A percentile compares a stretch with the other conserved stretches of the same genome.
These are phyloP conservation scores for Dictyostelium brefeldianum DNA, from an alignment of 78 protist genomes.

Conservation along the genomic window DNA sequence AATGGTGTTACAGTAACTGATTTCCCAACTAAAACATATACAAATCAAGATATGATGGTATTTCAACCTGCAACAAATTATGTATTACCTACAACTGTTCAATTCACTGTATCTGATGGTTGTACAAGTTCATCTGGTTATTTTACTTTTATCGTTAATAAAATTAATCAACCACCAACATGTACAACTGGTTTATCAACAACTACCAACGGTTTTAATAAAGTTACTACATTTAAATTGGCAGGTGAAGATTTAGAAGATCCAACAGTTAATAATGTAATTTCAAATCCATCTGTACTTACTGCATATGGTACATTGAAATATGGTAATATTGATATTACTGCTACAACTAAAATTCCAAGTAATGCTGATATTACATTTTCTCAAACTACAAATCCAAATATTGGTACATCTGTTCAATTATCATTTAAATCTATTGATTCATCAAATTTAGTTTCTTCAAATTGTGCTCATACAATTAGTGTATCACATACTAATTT, in stretches of 20 bases:
- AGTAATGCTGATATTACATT: not conserved
- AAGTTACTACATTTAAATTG: not conserved
- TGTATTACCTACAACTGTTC: not conserved
- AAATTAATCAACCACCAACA: not conserved
- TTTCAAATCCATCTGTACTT: not conserved
- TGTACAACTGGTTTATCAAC: not conserved
- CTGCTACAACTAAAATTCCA: not conserved
- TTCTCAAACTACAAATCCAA: not conserved
- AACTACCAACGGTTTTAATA: not conserved
- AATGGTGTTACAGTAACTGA: not conserved
- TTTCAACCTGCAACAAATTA: not conserved
- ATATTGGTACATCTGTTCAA: not conserved
- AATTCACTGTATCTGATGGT: not conserved
- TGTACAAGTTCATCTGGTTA: not conserved
- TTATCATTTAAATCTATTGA: not conserved
- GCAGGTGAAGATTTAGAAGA: conserved; percentile 21
- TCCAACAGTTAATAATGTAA: not conserved
- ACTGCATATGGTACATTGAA: not conserved
- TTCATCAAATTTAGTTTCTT: not conserved
- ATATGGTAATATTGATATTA: not conserved
- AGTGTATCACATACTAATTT: not conserved
- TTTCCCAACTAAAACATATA: not conserved
- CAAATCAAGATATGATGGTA: not conserved
- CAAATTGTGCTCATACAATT: not conserved
- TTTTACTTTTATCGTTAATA: not conserved